These are phyloP conservation scores for Calonectria pseudoturangicola DNA, from an alignment of 2,329 filamentous ascomycete species.

Conservation along the genomic window DNA sequence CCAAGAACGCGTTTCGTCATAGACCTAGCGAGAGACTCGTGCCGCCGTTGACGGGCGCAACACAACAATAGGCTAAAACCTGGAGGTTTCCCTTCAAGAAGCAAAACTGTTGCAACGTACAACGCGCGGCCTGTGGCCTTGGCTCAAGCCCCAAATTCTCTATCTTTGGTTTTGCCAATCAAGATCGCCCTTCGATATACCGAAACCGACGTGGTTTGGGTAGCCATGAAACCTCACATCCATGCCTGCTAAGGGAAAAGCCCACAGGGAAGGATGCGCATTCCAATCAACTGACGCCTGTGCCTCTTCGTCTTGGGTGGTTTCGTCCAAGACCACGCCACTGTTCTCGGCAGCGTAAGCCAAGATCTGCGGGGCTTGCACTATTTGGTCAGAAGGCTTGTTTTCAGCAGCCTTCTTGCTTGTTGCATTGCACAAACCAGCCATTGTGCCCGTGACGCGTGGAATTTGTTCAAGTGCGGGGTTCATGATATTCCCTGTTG, in stretches of 20 bases:
- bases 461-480: conserved; percentile 13
- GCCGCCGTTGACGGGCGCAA: no score
- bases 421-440: neutral
- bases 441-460: neutral
- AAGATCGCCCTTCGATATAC: neutral
- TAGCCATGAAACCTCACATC: neutral
- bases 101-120: neutral
- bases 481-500: conserved; percentile 10
- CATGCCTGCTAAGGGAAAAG: neutral
- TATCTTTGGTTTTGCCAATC: neutral
- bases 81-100: neutral
- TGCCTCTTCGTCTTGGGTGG: neutral
- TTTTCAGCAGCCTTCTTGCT: neutral
- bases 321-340: conserved; percentile 13
- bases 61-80: no score
- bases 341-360: conserved; percentile 11
- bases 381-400: neutral
- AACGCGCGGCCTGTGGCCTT: neutral
- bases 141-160: no score
- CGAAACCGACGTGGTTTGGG: neutral
- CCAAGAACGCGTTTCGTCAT: no score
- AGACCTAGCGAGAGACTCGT: no score
- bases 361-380: conserved; percentile 1
- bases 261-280: no score
- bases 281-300: neutral